Evolutionary conservation across 2,329 filamentous ascomycete species (phyloP), one percentile per base, ranked within the genome.

Genomic region (Remersonia thermophila): DNA sequence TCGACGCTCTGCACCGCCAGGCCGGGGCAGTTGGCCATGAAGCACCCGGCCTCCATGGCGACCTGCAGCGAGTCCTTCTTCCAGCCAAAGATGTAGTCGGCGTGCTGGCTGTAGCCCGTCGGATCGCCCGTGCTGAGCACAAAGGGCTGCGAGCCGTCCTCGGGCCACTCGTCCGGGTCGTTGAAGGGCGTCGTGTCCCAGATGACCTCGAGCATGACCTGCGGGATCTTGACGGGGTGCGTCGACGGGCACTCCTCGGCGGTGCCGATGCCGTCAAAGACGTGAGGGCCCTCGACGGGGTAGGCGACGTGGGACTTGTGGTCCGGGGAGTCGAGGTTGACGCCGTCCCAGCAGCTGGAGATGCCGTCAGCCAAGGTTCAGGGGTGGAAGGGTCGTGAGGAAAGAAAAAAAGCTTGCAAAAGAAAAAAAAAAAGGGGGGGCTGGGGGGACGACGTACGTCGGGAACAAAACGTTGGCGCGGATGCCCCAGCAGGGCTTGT

Each of bases 341-440:
- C 53, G 34, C 63, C 63, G 38, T 66, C 61, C 62, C 63, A 66
- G 53, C 63, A 31, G 14, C 61, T 63, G 7, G 56, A 60, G 27
- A 11, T 5, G 27, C n/a, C n/a, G n/a, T n/a, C n/a, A n/a, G n/a
- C n/a, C n/a, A n/a, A n/a, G 20, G 20, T 23, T 5, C 5, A 23
- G 20, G 20, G 20, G 20, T 5, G 20, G 20, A 23, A 9, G 5
- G 5, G 9, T 5, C 20, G 5, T 5, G 20, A 6, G 8, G 18
- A 69, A 67, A 45, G 65, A 15, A 9, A 32, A 14, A 65, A 26
- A 71, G n/a, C n/a, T n/a, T n/a, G n/a, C n/a, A n/a, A n/a, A n/a
- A n/a, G 20, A 6, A 5, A n/a, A 69, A 67, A 45, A 65, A 15
- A 9, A 32, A 14, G 65, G 26, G 71, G 20, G 20, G 9, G 20